phyloP scores from a whole-genome alignment of 2,329 filamentous ascomycete genomes.

The Celoporthe dispersa region DNA sequence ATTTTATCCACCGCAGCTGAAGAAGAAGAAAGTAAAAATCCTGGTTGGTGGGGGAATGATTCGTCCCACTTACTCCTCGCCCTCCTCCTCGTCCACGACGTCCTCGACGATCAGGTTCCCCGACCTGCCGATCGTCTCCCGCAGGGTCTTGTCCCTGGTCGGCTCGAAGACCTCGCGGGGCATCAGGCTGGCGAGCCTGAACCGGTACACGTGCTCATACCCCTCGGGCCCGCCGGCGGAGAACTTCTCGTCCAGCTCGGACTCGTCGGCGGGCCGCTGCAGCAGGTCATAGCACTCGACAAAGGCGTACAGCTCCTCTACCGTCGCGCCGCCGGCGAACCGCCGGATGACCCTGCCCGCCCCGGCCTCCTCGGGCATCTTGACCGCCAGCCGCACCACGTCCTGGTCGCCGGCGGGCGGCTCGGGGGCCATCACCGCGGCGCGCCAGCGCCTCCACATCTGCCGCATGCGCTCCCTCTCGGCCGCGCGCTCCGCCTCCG shows the following conservation, averaged over 20 bases:
- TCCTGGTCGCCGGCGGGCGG: conserved; percentile 67
- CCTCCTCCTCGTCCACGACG: conserved; percentile 36
- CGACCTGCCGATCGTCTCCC: conserved; percentile 76
- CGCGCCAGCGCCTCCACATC: conserved; percentile 84
- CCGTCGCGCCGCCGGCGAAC: conserved; percentile 69
- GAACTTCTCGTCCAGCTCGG: conserved; percentile 39
- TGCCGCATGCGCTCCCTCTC: conserved; percentile 49
- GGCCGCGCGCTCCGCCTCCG: conserved; percentile 65
- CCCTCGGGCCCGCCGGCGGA: conserved; percentile 58
- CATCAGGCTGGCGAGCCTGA: conserved; percentile 83
- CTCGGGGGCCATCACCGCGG: conserved; percentile 67
- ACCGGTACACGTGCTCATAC: conserved; percentile 84
- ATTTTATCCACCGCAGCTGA: too few relatives aligned
- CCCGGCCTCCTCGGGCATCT: conserved; percentile 62
- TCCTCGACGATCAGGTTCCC: conserved; percentile 88
- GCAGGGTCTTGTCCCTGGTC: conserved; percentile 67
- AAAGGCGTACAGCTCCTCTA: conserved; percentile 95
- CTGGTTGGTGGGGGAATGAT: too few relatives aligned
- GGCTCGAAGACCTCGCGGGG: conserved; percentile 81
- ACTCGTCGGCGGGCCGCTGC: conserved; percentile 41
- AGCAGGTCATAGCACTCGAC: conserved; percentile 85
- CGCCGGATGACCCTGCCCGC: conserved; percentile 77
- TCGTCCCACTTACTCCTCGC: conserved; percentile 1
- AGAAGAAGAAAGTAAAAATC: too few relatives aligned
- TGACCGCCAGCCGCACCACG: conserved; percentile 71